A percentile compares a stretch with the other conserved stretches of the same genome.
phyloP scores from a whole-genome alignment of 2,329 filamentous ascomycete genomes.

The Scedosporium dehoogii region DNA sequence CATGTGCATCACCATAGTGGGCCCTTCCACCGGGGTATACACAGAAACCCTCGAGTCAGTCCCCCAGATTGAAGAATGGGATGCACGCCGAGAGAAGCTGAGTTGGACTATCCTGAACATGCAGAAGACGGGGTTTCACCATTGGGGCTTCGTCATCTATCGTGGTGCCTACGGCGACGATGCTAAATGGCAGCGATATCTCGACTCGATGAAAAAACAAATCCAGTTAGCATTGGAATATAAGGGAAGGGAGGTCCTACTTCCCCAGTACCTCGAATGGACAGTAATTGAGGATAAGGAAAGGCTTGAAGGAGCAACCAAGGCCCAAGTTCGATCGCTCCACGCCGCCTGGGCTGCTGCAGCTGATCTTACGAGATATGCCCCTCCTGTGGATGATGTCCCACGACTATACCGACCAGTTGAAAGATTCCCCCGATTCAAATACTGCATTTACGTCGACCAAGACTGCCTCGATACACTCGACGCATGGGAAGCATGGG shows the following conservation, averaged over 20 bases:
- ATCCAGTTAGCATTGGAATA: background rate
- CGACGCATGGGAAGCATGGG: background rate
- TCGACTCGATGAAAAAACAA: background rate
- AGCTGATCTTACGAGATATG: background rate
- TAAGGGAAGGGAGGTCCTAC: background rate
- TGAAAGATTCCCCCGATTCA: background rate
- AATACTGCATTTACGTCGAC: slow-evolving; percentile 4
- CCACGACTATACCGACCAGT: background rate
- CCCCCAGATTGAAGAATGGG: too few relatives aligned
- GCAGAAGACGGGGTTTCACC: background rate
- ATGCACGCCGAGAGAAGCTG: too few relatives aligned
- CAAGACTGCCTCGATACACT: slow-evolving; percentile 1
- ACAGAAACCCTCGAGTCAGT: too few relatives aligned
- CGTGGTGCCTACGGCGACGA: slow-evolving; percentile 2
- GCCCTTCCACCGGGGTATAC: too few relatives aligned
- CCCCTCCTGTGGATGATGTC: background rate
- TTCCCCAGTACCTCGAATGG: slow-evolving; percentile 1
- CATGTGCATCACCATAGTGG: too few relatives aligned
- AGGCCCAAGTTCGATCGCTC: background rate
- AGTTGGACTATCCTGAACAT: too few relatives aligned
- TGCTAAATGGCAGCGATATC: background rate
- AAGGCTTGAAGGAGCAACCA: background rate
- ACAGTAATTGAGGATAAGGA: slow-evolving; percentile 2
- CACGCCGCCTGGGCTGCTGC: background rate
- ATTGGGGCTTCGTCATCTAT: slow-evolving; percentile 5